Base-by-base conservation (phyloP, 179 eudicot species). In the Patellifolia procumbens region DNA sequence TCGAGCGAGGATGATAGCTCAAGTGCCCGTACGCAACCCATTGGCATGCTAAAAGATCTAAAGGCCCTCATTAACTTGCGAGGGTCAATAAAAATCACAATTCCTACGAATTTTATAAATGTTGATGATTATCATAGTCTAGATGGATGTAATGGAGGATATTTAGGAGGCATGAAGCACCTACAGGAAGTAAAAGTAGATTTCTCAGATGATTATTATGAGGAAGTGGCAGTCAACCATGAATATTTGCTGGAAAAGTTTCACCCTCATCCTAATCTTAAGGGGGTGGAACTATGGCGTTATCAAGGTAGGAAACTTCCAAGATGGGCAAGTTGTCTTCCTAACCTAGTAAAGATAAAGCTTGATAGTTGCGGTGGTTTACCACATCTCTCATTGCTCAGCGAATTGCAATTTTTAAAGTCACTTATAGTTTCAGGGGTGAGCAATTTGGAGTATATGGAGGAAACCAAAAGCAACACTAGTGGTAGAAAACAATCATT, bases 301-400 rank as follows among this genome's bases (percentile, higher is more conserved):
- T 70, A 48, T 70, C 29, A 22, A 1, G 60, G 74, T 28, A 19
- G 19, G n/a, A 51, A 7, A 2, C 20, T 70, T 19, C 32, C 62
- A 16, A 51, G 62, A 2, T 70, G 74, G 74, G 7, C 2, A 16
- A 8, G 61, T 13, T 0, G 34, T 7, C 74, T 70, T 26, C 55
- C 74, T 2, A 51, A 70, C 17, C 60, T 70, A n/a, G 74, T 70
- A 12, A 28, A 31, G 22, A 70, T 70, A 5, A 34, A 64, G 42
- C 3, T 64, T 13, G 42, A 28, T 10, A 20, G 19, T 35, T 1
- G 46, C 34, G 10, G 7, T 3, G 43, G 69, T 26, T 64, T 64
- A 17, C 28, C 15, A 19, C 17, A 19, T 64, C 69, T 64, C 24
- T 31, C 46, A 35, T 15, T 37, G 46, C 15, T 64, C 17, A 32